Base-by-base conservation (phyloP, 768 basidiomycete species). In the Ramaria rubella region DNA sequence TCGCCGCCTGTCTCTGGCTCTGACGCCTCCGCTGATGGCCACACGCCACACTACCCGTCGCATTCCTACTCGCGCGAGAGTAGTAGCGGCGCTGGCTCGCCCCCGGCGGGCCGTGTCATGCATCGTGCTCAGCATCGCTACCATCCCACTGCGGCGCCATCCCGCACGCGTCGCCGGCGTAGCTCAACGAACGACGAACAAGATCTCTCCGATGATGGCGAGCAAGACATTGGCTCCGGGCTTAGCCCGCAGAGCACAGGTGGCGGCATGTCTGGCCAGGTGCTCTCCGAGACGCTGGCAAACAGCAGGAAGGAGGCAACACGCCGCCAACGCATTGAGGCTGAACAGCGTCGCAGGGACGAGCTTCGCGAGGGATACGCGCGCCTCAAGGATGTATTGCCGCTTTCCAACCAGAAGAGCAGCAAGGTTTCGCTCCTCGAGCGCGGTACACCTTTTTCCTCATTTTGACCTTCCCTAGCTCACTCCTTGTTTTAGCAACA, bases 331-430 rank as follows among this genome's bases (percentile, higher is more conserved):
- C 77, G 90, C 52, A 91, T 92, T 56, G 88, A 92, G 73, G 90
- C 89, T n/a, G 89, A 92, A 70, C 88, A 94, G 74, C 77, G 90
- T 44, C 78, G 92, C 57, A 79, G 92, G 61, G 90, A 93, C 70
- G 92, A 94, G 71, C 77, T 94, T 59, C 80, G 92, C 59, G 91
- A 94, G 65, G 91, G 90, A 26, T 94, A 94, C 71, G 85, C 86
- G 33, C 85, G 86, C 66, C 75, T 94, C 70, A 91, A 90, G 72
- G 90, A 92, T 60, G 87, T 88, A 24, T 76, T 94, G 6, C 92
- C 92, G 2, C 79, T 86, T 52, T 88, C 87, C 12, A 92, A 90
- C 70, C 90, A 92, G 76, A 90, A 93, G 74, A 85, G 86, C 69
- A 91, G 88, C 74, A 94, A 94, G 68, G 88, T 92, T 17, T 90